Conservation (phyloP, 2,329 filamentous ascomycete genomes). For the Juglanconis sp. region DNA sequence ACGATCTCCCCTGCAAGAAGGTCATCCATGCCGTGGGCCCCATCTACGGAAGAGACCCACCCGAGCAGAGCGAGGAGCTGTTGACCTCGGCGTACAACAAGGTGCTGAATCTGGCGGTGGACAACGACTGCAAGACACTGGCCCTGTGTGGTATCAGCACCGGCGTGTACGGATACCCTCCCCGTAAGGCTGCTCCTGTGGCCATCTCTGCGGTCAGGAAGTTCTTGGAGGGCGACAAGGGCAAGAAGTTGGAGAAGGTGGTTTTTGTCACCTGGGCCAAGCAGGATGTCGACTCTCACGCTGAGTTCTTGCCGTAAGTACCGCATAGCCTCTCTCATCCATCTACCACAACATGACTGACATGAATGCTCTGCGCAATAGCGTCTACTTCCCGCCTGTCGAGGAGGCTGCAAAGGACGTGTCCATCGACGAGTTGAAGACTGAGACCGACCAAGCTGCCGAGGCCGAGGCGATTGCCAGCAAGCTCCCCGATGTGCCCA, state of each 20-base stretch:
- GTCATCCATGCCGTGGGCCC: constrained; percentile 93
- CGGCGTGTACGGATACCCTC: constrained; percentile 86
- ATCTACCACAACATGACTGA: not conserved
- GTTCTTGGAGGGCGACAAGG: constrained; percentile 49
- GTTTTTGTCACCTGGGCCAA: constrained; percentile 81
- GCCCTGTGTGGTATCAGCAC: constrained; percentile 86
- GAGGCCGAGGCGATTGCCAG: constrained; percentile 25
- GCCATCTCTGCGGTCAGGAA: constrained; percentile 60
- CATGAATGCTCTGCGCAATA: constrained; percentile 3
- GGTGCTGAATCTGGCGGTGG: constrained; percentile 69
- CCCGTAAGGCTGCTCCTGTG: constrained; percentile 64
- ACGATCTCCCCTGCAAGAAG: constrained; percentile 69
- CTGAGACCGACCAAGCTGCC: constrained; percentile 10
- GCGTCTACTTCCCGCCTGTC: constrained; percentile 29
- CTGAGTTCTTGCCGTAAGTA: constrained; percentile 68
- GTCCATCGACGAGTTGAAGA: not conserved
- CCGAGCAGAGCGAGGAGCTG: constrained; percentile 42
- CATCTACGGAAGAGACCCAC: constrained; percentile 54
- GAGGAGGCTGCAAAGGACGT: constrained; percentile 11
- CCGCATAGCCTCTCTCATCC: rapidly evolving
- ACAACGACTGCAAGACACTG: constrained; percentile 64
- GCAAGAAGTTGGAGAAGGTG: constrained; percentile 62
- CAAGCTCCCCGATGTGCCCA: constrained; percentile 27
- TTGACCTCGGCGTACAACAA: constrained; percentile 64
- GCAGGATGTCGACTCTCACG: constrained; percentile 76